These are phyloP conservation scores for Petunia hybrid DNA, from an alignment of 305 asterid species.

Conservation along the genomic window DNA sequence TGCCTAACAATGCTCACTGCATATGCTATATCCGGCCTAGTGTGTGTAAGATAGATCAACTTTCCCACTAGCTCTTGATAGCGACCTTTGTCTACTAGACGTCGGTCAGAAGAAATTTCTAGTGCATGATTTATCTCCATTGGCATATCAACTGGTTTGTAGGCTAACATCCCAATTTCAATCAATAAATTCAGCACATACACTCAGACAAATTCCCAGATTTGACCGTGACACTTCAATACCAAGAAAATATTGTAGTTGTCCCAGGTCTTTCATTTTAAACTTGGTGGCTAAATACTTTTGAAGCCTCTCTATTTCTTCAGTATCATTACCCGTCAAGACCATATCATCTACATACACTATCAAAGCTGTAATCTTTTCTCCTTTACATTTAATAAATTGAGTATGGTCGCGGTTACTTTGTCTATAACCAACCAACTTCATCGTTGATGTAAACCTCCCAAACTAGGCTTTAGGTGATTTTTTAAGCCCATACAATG, in stretches of 20 bases:
- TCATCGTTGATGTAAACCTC: not conserved
- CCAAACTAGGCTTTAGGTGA: not conserved
- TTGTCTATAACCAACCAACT: not conserved
- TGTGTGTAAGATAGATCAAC: constrained; percentile 12
- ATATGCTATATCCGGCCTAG: not conserved
- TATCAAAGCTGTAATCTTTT: not conserved
- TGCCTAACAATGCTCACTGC: not conserved
- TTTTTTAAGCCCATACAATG: not conserved
- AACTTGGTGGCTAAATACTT: not conserved
- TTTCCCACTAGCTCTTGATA: constrained; percentile 10
- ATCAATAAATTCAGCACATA: not conserved
- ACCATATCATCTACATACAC: constrained; percentile 26
- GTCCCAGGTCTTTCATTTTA: constrained; percentile 21
- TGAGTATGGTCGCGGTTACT: constrained; percentile 4
- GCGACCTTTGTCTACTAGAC: not conserved
- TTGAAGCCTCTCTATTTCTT: not conserved
- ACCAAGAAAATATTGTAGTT: not conserved
- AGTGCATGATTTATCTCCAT: constrained; percentile 12
- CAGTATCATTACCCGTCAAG: not conserved
- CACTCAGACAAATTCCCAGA: not conserved
- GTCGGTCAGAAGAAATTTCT: not conserved
- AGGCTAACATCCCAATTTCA: not conserved
- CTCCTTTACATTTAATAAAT: not conserved
- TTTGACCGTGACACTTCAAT: constrained; percentile 1
- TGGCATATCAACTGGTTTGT: not conserved